Conservation (phyloP, 768 basidiomycete species). For the Russula dissimulans region DNA sequence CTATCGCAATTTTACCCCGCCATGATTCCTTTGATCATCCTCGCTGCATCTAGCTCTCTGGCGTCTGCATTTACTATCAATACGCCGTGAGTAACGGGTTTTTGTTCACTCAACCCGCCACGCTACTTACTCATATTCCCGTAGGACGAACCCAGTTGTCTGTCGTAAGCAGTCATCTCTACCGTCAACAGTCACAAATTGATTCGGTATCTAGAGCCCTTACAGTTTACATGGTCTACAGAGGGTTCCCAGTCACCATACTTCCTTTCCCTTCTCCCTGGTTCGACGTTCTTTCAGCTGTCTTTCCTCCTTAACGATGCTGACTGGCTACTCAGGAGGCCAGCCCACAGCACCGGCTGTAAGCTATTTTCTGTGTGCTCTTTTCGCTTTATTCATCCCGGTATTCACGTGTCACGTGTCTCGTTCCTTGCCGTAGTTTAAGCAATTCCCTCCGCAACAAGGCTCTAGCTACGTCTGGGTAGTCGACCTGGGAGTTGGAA, state of each 20-base stretch:
- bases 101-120: neutral
- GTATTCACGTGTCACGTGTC: neutral
- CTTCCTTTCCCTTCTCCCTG: conserved; percentile 52
- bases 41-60: conserved; percentile 25
- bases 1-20: conserved; percentile 13
- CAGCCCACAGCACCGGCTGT: conserved; percentile 46
- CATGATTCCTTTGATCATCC: conserved; percentile 32
- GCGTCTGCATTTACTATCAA: conserved; percentile 44
- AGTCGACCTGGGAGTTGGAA: conserved; percentile 38
- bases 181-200: neutral
- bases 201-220: conserved; percentile 41
- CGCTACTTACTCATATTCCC: neutral
- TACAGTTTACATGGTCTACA: conserved; percentile 39
- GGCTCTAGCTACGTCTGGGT: conserved; percentile 44
- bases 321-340: conserved; percentile 33
- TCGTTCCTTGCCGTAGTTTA: conserved; percentile 33
- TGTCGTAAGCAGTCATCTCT: conserved; percentile 39
- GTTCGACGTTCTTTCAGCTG: conserved; percentile 28
- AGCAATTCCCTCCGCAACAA: conserved; percentile 39
- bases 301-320: neutral
- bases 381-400: neutral
- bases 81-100: conserved; percentile 46
- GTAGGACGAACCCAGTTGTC: conserved; percentile 33
- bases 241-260: conserved; percentile 43
- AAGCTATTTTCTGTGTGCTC: conserved; percentile 17